Evolutionary conservation across 2,329 filamentous ascomycete genomes (phyloP), one percentile per base, ranked within the genome.

Genomic region (Fusarium sp.): DNA sequence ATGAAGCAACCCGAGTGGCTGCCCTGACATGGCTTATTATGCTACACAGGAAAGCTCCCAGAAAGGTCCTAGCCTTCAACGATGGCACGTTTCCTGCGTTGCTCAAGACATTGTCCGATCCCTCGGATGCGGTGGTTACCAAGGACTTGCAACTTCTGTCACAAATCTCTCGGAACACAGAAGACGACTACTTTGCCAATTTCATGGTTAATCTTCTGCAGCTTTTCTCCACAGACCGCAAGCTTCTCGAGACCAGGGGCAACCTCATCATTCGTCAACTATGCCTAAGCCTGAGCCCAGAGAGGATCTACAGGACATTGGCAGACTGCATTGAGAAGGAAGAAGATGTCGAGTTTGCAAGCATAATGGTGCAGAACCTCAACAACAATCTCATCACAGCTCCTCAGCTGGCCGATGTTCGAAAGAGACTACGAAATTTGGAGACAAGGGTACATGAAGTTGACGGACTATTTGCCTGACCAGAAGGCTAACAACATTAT

Each of bases 361-460:
- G 95, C 77, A 98, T 99, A 74, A 99, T 99, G 96, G 93, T 99
- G 29, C 96, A 99, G 79, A 98, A 98, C 75, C 85, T 99, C 57
- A 99, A 99, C 82, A 99, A 99, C 79, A 99, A 99, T 75, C 89
- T 99, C 59, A 97, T 99, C 71, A 99, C 96, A 2, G 96, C 96
- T 0, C 96, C 96, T 1, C 94, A 99, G 79, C 84, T 99, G 29
- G 89, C 93, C 1, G 96, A 98, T 73, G 84, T 99, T 68, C 89
- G 96, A 49, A 97, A 97, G 79, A 86, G 96, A 44, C 83, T 99
- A 55, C 87, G 96, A 33, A 99, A 97, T 73, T 83, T 97, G 2
- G 96, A 99, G 78, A 93, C 91, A 9, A 94, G 90, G 81, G 91
- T 91, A 81, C 57, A 65, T 54, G 25, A 8, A 29, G 9, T 11